Base-by-base conservation (phyloP, 2,329 filamentous ascomycete genomes). In the Chaetomiaceae sp. region DNA sequence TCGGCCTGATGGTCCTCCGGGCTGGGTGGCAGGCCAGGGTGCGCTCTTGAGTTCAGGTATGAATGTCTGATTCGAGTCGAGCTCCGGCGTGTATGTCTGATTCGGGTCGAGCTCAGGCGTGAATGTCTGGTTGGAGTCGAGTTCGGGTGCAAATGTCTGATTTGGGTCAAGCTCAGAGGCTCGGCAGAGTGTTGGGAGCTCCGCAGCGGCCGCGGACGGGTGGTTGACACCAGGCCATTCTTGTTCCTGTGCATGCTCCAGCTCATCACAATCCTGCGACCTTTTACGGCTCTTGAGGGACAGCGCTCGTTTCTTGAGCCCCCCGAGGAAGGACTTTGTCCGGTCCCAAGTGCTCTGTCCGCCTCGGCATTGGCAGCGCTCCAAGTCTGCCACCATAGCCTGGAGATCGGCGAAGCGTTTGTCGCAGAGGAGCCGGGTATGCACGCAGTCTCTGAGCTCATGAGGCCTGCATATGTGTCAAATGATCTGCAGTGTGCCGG, bases 251-350 rank as follows among this genome's bases (percentile, higher is more conserved):
- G 4, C 29, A 5, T 25, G 20, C 17, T 39, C 22, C 11, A 15
- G 40, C 8, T 29, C 25, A 15, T 33, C 0, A 3, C 15, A n/a
- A n/a, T 31, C 15, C 27, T 45, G 43, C 1, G 38, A 19, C 44
- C 34, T 51, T 22, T 20, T 44, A 15, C 43, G 48, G 2, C 38
- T 14, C 31, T 4, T 23, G 19, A 47, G 42, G 4, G 47, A 51
- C 27, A 22, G 22, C 1, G 51, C 48, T 17, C 36, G 42, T 37
- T 43, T 20, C 40, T 27, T 50, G 37, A 54, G 37, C 27, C 29
- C 50, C 34, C 36, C 40, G 12, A 55, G 22, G 38, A 55, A 39
- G 1, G 39, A 52, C 25, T 52, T 55, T 14, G 53, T 52, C n/a
- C 50, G 48, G 3, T 20, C 31, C 53, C 48, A 48, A 7, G 48